Evolutionary conservation across 768 basidiomycete species (phyloP), one percentile per base, ranked within the genome.

Genomic region (Hygrocybe punicea): DNA sequence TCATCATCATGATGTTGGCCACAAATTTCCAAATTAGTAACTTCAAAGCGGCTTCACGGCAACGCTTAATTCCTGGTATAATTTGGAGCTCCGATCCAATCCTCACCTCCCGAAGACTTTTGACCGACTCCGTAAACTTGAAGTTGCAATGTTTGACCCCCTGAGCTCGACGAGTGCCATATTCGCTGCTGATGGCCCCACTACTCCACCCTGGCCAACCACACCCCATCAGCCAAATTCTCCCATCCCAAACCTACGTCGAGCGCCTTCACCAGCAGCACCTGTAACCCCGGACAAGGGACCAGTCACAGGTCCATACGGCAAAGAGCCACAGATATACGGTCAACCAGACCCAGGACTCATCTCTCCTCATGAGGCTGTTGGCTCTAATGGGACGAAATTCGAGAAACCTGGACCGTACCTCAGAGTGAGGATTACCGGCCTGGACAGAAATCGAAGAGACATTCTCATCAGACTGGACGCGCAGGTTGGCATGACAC

Each of bases 381-480:
- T 81, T 2, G 79, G 80, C 24, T 78, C 85, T 0, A 91, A 90
- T 67, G 91, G 91, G 5, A 68, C 75, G 33, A 84, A 77, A 58
- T 88, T 81, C 62, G 91, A 93, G 76, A 88, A 82, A 73, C 76
- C 72, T 25, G 91, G 89, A 63, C 90, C 91, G 23, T 97, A 92
- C 71, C 78, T 99, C 58, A 81, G 92, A 67, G 91, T 96, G 47
- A 81, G 93, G 67, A 89, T 99, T 60, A 89, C 91, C 16, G 90
- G 87, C 13, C 70, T 99, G 66, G 97, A 99, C 73, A 83, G 97
- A 73, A 98, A 98, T 77, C 80, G 93, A 72, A 82, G 95, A 65
- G 97, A 99, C 67, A 87, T 97, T 60, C 83, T 98, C 67, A 80
- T 99, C 68, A 87, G 92, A 68, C 84, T 99, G 60, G 97, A 99